Evolutionary conservation across 2,329 filamentous ascomycete species (phyloP), one percentile per base, ranked within the genome.

Genomic region (Nemania sp.): DNA sequence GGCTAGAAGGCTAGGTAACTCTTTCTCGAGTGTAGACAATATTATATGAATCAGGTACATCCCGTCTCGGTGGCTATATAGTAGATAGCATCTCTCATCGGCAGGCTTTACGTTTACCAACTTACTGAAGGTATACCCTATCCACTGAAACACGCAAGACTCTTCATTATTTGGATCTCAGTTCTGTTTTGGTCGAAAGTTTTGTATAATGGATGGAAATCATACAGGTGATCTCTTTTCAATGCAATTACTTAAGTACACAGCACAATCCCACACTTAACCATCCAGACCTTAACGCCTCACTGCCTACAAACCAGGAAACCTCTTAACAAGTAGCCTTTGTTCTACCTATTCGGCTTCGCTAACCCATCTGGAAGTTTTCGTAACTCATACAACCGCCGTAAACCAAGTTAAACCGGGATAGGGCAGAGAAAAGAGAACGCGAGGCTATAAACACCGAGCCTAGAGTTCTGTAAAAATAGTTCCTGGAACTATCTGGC

Each of bases 351-450:
- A 29, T 47, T 66, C 67, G 43, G 62, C 38, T 41, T 60, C 51
- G 49, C 60, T 49, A 59, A 62, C 47, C 59, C 45, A 51, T 68
- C 53, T 64, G 63, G 56, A 64, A 65, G 57, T 73, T 66, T 66
- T 75, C 74, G 52, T 75, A 71, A 74, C 62, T 75, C 74, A 72
- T 75, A 75, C 74, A 75, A 69, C 69, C 65, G 68, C 62, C 64
- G 45, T 72, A 67, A 64, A 64, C 60, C 54, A 62, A 63, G 20
- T 26, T 38, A 67, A 65, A 45, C 52, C 35, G 56, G 53, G 41
- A 56, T 43, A 22, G n/a, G 56, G 43, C 43, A 27, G 53, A 59
- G 32, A 67, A 62, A 62, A 59, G 60, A 45, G 45, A 59, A 20
- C 35, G 18, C 47, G 26, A 26, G 52, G 24, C 43, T 38, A 32